Conservation (phyloP, 805 yeast species). For the Wickerhamia fluorescens region DNA sequence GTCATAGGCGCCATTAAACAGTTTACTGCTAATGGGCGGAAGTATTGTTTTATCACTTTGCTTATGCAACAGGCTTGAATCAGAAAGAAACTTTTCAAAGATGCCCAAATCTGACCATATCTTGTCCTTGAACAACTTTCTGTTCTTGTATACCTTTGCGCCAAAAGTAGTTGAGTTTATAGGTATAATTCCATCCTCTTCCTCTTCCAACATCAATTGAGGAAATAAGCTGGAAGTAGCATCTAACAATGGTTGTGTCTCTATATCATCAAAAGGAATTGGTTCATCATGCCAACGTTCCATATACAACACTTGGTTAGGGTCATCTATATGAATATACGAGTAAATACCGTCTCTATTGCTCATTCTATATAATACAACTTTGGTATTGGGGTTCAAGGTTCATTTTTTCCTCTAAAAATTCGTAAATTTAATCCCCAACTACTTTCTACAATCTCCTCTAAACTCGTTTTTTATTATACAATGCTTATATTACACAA, state of each 20-base stretch:
- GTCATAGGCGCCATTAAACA: constrained; percentile 9
- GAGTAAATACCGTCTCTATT: constrained; percentile 11
- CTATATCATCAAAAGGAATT: constrained; percentile 36
- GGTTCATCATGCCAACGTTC: constrained; percentile 36
- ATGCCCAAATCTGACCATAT: constrained; percentile 31
- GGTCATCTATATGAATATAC: constrained; percentile 30
- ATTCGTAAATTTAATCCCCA: too few relatives aligned
- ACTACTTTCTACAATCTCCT: too few relatives aligned
- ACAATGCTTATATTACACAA: too few relatives aligned
- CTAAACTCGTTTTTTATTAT: too few relatives aligned
- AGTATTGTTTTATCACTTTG: constrained; percentile 25
- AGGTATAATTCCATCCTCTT: constrained; percentile 32
- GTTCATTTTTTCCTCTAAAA: too few relatives aligned
- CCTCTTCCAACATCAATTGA: constrained; percentile 28
- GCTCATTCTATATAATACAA: too few relatives aligned
- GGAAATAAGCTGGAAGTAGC: constrained; percentile 32
- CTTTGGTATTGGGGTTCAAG: too few relatives aligned
- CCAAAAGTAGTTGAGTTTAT: constrained; percentile 30
- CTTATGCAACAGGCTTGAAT: constrained; percentile 9
- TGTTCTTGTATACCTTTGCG: constrained; percentile 31
- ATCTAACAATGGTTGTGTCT: constrained; percentile 30
- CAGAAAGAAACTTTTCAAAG: constrained; percentile 20
- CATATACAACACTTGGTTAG: constrained; percentile 33
- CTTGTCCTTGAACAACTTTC: constrained; percentile 20
- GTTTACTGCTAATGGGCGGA: too few relatives aligned